Conservation (phyloP, 768 basidiomycete species). For the Dendrothele bispora region DNA sequence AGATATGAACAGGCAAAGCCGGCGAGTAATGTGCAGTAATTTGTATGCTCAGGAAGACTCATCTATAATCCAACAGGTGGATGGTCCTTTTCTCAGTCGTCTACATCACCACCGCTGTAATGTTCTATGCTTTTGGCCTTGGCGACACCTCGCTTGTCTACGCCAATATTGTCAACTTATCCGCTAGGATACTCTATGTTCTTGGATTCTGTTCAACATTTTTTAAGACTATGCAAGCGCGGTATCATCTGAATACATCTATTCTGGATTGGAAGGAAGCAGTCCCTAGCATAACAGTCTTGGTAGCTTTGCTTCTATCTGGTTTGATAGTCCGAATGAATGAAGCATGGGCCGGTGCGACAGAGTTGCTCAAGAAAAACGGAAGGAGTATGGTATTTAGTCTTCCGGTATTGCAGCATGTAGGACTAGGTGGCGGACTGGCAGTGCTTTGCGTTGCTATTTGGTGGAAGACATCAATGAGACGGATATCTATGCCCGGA, state of each 20-base stretch:
- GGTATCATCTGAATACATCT: constrained; percentile 15
- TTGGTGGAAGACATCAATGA: constrained; percentile 30
- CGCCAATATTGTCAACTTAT: constrained; percentile 71
- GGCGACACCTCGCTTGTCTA: constrained; percentile 75
- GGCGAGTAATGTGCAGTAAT: constrained; percentile 32
- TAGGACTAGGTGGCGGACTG: constrained; percentile 30
- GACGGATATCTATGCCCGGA: background rate
- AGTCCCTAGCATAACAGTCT: constrained; percentile 24
- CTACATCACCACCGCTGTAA: constrained; percentile 59
- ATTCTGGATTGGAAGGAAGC: constrained; percentile 25
- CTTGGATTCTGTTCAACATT: constrained; percentile 47
- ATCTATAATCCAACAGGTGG: constrained; percentile 43
- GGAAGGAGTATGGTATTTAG: constrained; percentile 26
- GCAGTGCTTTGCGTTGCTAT: constrained; percentile 24
- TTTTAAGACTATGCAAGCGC: constrained; percentile 32
- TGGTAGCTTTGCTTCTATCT: constrained; percentile 21
- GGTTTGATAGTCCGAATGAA: constrained; percentile 26
- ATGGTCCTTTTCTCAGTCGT: constrained; percentile 75
- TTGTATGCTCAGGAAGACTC: background rate
- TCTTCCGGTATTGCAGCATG: constrained; percentile 28
- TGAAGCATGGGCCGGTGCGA: constrained; percentile 19
- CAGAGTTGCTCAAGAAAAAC: constrained; percentile 14
- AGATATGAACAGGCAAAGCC: constrained; percentile 71
- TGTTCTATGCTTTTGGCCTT: constrained; percentile 43
- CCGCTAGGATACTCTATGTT: constrained; percentile 62